Evolutionary conservation across 768 basidiomycete species (phyloP), one percentile per base, ranked within the genome.

Genomic region (Hysterangium stoloniferum): DNA sequence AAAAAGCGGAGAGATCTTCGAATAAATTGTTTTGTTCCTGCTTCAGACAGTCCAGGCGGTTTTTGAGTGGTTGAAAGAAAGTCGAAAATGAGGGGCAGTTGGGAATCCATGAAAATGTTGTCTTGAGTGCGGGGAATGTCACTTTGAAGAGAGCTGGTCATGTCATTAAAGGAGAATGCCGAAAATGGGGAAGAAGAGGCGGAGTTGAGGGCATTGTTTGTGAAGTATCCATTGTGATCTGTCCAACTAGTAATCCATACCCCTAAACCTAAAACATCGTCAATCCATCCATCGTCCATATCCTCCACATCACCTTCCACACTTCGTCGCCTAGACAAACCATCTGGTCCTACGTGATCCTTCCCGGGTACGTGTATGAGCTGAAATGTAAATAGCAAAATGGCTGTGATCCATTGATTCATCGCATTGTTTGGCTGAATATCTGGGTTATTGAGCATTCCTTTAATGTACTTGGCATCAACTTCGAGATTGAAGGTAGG

Each of bases 361-460:
- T 0, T 55, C 44, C 0, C 62, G 0, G 68, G 66, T 5, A 75
- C 60, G 44, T 75, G 73, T 0, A 60, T 49, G 1, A 74, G 54
- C 2, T 54, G 56, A 57, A 72, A 70, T 31, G 65, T 53, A 51
- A 70, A 73, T 0, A 70, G 48, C 0, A 66, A 57, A 12, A 75
- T 71, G 1, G 56, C 64, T 0, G 64, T 62, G 29, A 75, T 70
- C 73, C 73, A 75, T 6, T 66, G 43, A 36, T 74, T 74, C 2
- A 71, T 62, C 0, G 64, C 53, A 2, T 67, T 62, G 32, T 62
- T 69, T 0, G 70, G 71, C 3, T 66, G 62, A 0, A 68, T 53
- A 22, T 70, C 67, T 0, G 68, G 70, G 28, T 70, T 66, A 24
- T 66, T 66, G 0, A 72, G 46, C 69, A 72, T 73, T 0, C 65